Base-by-base conservation (phyloP, 257 asterid genomes). In the Solanum infundibuliforme region DNA sequence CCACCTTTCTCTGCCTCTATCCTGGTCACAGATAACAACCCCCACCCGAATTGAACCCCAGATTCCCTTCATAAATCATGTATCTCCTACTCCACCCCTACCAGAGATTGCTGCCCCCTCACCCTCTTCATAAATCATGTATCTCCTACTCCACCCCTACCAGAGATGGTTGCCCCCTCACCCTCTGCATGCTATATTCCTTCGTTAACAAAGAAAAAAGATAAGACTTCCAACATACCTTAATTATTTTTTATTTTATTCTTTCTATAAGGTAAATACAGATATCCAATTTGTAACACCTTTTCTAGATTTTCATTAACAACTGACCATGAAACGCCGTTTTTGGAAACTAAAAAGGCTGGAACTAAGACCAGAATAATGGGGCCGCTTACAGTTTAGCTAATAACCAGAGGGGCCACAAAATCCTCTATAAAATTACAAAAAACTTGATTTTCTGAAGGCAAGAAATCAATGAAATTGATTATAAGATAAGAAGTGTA, bases 401-500 rank as follows among this genome's bases (percentile, higher is more conserved):
- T 72, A 32, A 48, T 29, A 43, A 48, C 35, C 11, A 52, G 86
- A 82, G 39, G 43, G 27, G 86, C 43, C 71, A 82, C 71, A 48
- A 48, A 31, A 29, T 82, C 31, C 68, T 82, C 65, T 5, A 81
- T 31, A 48, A 82, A 82, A 82, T 21, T 48, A 31, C 4, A 14
- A 79, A 46, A 10, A 46, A 31, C 11, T 82, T 82, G 31, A 48
- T 48, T 32, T 82, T 48, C 69, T 10, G 43, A 29, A 18, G 29
- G 39, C 43, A 48, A 48, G 21, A 82, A 32, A 82, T 31, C 8
- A 82, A 82, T 82, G 13, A 25, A 31, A 52, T 82, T 3, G 43
- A 48, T 41, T 29, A 82, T 29, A 48, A 82, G 86, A 48, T 81
- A 48, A 31, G 86, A 82, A 34, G 69, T 90, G 38, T 95, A 97